Base-by-base conservation (phyloP, 441 rosid genomes). In the Eruca vesicaria region DNA sequence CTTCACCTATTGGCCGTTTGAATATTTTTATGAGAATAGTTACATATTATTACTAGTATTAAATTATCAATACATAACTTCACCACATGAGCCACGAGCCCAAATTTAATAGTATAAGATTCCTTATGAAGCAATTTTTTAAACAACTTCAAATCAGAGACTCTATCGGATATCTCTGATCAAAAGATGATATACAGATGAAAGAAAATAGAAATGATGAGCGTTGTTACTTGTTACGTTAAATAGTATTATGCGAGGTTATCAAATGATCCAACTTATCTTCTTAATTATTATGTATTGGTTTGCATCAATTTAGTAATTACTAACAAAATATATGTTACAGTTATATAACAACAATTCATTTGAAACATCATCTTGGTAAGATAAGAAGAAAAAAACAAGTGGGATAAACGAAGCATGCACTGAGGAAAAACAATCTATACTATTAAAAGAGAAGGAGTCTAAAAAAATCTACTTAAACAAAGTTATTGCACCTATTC, bases 1-100 rank as follows among this genome's bases (percentile, higher is more conserved):
- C 75, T 61, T 31, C 45, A 70, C 59, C 59, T 70, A 29, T 70
- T 64, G 74, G 67, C 66, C 48, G 18, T 36, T 9, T 35, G 16
- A 23, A 56, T 56, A 11, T 2, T 21, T n/a, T 23, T 56, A 56
- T 21, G 32, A 56, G 16, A 48, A 56, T 29, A 56, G 16, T 56
- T 12, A 1, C 31, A 10, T 55, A 11, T 31, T 55, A 21, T n/a
- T 43, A 41, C 6, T 38, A 32, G 1, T 32, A 35, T 7, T 35
- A 18, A 16, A 48, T 2, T 45, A 50, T 16, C 2, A 16, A 18
- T 53, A 20, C 59, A 18, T 50, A 50, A 50, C 57, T 50, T 18
- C 32, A 56, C 32, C 15, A 56, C 32, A 56, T 56, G 60, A 21
- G 21, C 31, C 59, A 55, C 26, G 31, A 56, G 60, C 31, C 60